These are phyloP conservation scores for Teratosphaeria nubilosa DNA, from an alignment of 2,329 filamentous ascomycete species.

Conservation along the genomic window DNA sequence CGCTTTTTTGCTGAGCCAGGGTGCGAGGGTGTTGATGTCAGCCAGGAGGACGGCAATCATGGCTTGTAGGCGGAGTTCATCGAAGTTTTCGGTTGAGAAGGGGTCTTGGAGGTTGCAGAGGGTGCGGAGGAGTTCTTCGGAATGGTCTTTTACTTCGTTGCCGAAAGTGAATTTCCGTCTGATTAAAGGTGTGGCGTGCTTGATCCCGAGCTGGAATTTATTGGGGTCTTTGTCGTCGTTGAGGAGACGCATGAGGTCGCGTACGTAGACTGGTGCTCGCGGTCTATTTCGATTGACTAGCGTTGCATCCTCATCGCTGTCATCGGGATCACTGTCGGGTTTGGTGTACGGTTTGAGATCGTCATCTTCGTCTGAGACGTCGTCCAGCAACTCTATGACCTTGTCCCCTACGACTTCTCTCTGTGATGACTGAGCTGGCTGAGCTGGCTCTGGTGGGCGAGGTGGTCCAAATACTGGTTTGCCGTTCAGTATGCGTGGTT, in stretches of 20 bases:
- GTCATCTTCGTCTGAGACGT: constrained; percentile 44
- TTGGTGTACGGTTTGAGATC: constrained; percentile 72
- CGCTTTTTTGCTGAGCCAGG: constrained; percentile 74
- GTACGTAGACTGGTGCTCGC: constrained; percentile 79
- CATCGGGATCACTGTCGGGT: constrained; percentile 77
- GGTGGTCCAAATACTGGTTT: constrained; percentile 23
- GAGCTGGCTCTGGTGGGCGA: constrained; percentile 14
- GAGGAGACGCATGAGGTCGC: constrained; percentile 70
- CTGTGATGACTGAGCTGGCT: constrained; percentile 5
- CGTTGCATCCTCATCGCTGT: constrained; percentile 88
- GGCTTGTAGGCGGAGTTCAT: constrained; percentile 63
- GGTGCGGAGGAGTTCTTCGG: constrained; percentile 66
- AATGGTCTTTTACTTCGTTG: constrained; percentile 75
- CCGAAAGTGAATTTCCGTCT: constrained; percentile 82
- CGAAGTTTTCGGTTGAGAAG: constrained; percentile 69
- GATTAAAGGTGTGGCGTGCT: constrained; percentile 68
- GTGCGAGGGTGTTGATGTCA: constrained; percentile 66
- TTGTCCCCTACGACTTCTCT: constrained; percentile 23
- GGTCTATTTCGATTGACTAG: constrained; percentile 74
- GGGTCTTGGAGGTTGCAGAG: constrained; percentile 77
- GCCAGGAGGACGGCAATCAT: constrained; percentile 74
- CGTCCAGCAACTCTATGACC: constrained; percentile 23
- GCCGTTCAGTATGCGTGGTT: constrained; percentile 14
- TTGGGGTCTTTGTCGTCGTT: constrained; percentile 71
- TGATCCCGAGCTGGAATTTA: constrained; percentile 67